Evolutionary conservation across 176 grass and related monocot genomes (phyloP).

Genomic region (Zoysia japonica): DNA sequence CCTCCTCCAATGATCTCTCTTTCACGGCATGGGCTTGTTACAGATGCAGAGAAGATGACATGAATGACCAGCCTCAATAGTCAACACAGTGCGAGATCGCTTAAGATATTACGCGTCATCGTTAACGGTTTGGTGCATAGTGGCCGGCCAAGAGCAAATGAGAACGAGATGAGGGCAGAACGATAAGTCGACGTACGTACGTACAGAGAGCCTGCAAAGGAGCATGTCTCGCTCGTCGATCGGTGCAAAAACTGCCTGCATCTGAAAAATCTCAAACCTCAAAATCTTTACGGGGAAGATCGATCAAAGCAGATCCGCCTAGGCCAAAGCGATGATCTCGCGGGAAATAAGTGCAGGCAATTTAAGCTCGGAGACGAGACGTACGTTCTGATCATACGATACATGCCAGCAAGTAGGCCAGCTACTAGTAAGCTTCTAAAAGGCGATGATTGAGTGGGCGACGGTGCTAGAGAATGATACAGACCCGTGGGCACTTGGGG

Average conservation of each 20-base stretch:
- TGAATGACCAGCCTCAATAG: no score
- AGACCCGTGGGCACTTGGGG: slow-evolving; percentile 33
- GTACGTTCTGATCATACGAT: no score
- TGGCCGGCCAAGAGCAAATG: not conserved
- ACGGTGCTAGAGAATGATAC: slow-evolving; percentile 39
- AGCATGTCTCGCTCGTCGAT: not conserved
- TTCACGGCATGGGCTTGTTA: slow-evolving; percentile 14
- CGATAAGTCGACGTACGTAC: no score
- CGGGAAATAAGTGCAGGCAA: slow-evolving; percentile 22
- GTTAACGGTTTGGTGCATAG: no score
- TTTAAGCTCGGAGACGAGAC: not conserved
- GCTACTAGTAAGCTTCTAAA: slow-evolving; percentile 38
- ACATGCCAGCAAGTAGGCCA: not conserved
- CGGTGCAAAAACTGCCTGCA: slow-evolving; percentile 3
- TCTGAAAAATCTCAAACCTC: not conserved
- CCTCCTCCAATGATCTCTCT: not conserved
- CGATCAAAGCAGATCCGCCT: slow-evolving; percentile 42
- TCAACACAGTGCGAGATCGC: no score
- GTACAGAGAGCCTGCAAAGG: not conserved
- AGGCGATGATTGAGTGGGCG: slow-evolving; percentile 3
- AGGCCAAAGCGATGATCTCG: slow-evolving; percentile 35
- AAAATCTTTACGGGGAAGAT: slow-evolving; percentile 36
- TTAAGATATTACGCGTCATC: no score
- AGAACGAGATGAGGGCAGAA: not conserved
- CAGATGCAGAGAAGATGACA: no score